Conservation (phyloP, 2,329 filamentous ascomycete genomes). For the Aspergillus piperis region DNA sequence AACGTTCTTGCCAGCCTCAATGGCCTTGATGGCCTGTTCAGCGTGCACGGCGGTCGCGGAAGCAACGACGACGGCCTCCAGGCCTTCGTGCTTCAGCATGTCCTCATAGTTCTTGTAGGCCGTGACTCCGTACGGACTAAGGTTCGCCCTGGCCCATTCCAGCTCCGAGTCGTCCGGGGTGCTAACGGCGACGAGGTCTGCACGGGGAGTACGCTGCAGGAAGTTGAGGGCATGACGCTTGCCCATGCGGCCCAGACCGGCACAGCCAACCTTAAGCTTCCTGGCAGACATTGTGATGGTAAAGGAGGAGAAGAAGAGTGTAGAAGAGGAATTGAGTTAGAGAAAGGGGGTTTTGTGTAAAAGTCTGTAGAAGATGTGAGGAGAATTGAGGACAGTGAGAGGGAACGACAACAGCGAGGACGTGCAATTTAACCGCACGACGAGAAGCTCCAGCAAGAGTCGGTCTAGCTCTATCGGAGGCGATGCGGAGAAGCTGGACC, state of each 20-base stretch:
- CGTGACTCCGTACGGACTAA: conserved; percentile 55
- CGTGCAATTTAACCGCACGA: conserved; percentile 11
- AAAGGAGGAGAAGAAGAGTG: not conserved
- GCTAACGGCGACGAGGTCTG: conserved; percentile 53
- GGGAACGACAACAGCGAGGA: not conserved
- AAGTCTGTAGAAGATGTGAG: not conserved
- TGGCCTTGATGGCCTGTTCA: conserved; percentile 60
- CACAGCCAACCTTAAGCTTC: conserved; percentile 44
- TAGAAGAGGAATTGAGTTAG: not conserved
- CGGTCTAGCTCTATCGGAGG: conserved; percentile 11
- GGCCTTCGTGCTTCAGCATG: conserved; percentile 57
- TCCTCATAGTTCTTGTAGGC: conserved; percentile 58
- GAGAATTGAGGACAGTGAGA: not conserved
- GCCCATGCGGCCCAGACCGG: conserved; percentile 55
- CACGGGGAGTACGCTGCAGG: conserved; percentile 50
- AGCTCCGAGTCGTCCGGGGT: conserved; percentile 50
- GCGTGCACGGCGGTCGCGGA: conserved; percentile 59
- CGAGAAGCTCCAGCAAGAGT: conserved; percentile 9
- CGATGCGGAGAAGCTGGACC: conserved; percentile 6
- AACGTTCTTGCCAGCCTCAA: conserved; percentile 56
- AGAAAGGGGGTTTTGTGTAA: not conserved
- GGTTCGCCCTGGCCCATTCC: conserved; percentile 53
- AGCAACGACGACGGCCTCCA: conserved; percentile 59
- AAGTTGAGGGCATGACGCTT: conserved; percentile 54
- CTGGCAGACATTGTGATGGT: conserved; percentile 2